Percentiles rank a stretch among this genome's conserved stretches.
phyloP scores from a whole-genome alignment of 768 basidiomycete species.

The Macrocybe gigantea region DNA sequence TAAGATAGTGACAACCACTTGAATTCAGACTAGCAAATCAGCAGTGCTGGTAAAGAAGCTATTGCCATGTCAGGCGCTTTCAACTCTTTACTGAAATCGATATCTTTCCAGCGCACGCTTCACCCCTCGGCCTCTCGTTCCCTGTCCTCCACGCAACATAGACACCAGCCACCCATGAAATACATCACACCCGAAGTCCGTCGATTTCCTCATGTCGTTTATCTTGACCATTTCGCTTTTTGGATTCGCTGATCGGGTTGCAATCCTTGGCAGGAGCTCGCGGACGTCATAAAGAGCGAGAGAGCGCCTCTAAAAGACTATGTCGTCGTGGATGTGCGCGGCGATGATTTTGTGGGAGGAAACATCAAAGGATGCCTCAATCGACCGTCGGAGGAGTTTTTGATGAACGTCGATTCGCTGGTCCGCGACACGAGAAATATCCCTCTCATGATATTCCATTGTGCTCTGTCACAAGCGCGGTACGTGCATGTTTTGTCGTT shows the following conservation, averaged over 20 bases:
- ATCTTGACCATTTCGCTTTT: neutral
- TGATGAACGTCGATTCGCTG: conserved; percentile 49
- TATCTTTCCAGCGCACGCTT: neutral
- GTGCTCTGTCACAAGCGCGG: conserved; percentile 72
- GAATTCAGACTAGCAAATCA: neutral
- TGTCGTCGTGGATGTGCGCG: conserved; percentile 79
- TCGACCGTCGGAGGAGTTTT: conserved; percentile 57
- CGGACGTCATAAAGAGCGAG: conserved; percentile 59
- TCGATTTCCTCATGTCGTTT: neutral
- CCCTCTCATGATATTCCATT: conserved; percentile 70
- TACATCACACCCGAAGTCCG: conserved; percentile 16
- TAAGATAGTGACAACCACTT: neutral
- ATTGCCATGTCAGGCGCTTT: too few relatives aligned
- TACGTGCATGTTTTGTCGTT: conserved; percentile 25
- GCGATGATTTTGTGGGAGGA: conserved; percentile 73
- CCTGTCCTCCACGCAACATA: neutral
- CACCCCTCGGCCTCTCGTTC: neutral
- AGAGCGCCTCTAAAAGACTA: conserved; percentile 61
- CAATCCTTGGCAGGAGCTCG: conserved; percentile 50
- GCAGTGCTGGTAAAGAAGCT: neutral
- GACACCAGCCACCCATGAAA: conserved; percentile 8
- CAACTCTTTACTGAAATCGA: neutral
- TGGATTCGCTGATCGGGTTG: neutral
- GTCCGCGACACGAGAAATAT: conserved; percentile 57
- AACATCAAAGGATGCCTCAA: conserved; percentile 66